Evolutionary conservation across 495 filamentous ascomycete genomes (phyloP).

Genomic region (Pyrenula aspistea): DNA sequence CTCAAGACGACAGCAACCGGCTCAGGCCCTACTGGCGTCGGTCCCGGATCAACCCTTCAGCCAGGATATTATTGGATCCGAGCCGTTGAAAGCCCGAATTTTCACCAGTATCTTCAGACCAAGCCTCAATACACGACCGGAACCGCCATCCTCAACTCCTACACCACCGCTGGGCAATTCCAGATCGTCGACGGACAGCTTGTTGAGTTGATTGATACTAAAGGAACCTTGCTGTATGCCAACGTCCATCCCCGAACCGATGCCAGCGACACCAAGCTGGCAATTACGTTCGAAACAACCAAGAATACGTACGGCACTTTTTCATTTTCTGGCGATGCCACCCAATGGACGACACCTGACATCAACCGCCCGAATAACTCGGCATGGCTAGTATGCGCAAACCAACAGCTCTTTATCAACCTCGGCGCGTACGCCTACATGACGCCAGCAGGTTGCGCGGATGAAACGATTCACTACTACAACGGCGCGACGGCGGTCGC

Average conservation of each 20-base stretch:
- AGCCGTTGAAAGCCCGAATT: conserved; percentile 45
- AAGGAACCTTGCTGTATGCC: conserved; percentile 22
- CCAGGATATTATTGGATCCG: conserved; percentile 48
- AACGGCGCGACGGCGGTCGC: conserved; percentile 25
- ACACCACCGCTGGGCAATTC: conserved; percentile 49
- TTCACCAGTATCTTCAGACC: conserved; percentile 52
- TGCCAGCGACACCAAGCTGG: conserved; percentile 13
- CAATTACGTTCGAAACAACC: conserved; percentile 31
- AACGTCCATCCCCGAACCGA: conserved; percentile 15
- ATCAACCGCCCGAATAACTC: conserved; percentile 39
- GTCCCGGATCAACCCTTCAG: conserved; percentile 30
- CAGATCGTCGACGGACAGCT: conserved; percentile 43
- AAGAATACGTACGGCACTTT: conserved; percentile 47
- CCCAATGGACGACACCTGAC: conserved; percentile 37
- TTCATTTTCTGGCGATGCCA: conserved; percentile 40
- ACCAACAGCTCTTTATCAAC: conserved; percentile 43
- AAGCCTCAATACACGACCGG: conserved; percentile 32
- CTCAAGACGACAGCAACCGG: conserved; percentile 5
- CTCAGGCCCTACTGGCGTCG: conserved; percentile 11
- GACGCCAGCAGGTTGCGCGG: conserved; percentile 44
- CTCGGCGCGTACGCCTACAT: conserved; percentile 45
- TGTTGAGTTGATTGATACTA: conserved; percentile 26
- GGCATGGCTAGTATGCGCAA: conserved; percentile 45
- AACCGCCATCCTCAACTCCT: conserved; percentile 35
- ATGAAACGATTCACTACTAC: conserved; percentile 46